phyloP scores from a whole-genome alignment of 129 eudicot species.

The Cynara cardunculus region DNA sequence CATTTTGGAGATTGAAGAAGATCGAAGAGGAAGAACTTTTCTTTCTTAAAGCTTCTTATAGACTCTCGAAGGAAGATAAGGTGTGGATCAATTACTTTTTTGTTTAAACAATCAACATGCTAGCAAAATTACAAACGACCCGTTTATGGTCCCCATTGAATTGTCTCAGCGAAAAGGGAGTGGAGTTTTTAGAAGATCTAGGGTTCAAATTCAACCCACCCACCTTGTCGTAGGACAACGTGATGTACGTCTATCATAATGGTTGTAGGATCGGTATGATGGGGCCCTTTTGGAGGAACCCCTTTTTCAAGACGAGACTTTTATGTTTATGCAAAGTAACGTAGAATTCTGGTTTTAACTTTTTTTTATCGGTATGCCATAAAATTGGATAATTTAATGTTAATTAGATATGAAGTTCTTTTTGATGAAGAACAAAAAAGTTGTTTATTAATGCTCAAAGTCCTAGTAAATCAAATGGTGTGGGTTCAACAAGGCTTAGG shows the following conservation, averaged over 20 bases:
- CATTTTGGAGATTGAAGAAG: slow-evolving; percentile 45
- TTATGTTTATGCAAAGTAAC: neutral
- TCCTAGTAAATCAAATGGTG: neutral
- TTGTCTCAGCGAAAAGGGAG: neutral
- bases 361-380: neutral
- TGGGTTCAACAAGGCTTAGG: neutral
- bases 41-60: slow-evolving; percentile 34
- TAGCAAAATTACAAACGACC: neutral
- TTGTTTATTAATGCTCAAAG: neutral
- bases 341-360: neutral
- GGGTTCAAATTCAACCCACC: neutral
- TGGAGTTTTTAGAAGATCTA: neutral
- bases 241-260: neutral
- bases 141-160: neutral
- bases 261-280: neutral
- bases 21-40: slow-evolving; percentile 39
- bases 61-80: slow-evolving; percentile 26
- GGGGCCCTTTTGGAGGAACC: neutral
- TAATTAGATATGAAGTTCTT: neutral
- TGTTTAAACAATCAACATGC: neutral
- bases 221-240: no score
- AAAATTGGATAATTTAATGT: neutral
- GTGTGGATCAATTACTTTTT: slow-evolving; percentile 6
- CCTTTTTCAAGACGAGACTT: neutral
- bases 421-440: neutral